Percentiles rank a stretch among this genome's conserved stretches.
These are phyloP conservation scores for Penicillium digitatum DNA, from an alignment of 2,329 filamentous ascomycete species.

Conservation along the genomic window DNA sequence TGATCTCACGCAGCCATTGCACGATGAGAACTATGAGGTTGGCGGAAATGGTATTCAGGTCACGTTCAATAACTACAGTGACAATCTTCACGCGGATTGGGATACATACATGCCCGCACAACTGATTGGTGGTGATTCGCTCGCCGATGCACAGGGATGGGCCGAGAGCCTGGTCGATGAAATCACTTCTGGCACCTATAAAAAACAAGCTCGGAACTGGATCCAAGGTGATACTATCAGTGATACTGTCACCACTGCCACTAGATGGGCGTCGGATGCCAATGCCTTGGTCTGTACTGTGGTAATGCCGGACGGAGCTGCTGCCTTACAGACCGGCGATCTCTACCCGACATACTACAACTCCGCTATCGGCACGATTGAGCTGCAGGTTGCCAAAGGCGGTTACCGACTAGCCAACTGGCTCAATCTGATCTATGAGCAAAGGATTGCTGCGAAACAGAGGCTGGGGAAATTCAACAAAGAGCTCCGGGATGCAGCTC, in stretches of 20 bases:
- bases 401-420: slow-evolving; percentile 64
- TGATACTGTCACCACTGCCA: slow-evolving; percentile 53
- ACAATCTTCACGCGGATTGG: slow-evolving; percentile 71
- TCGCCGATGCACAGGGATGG: slow-evolving; percentile 27
- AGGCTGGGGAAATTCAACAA: slow-evolving; percentile 2
- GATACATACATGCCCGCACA: slow-evolving; percentile 67
- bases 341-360: slow-evolving; percentile 60
- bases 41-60: slow-evolving; percentile 69
- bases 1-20: slow-evolving; percentile 71
- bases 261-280: slow-evolving; percentile 63
- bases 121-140: slow-evolving; percentile 53
- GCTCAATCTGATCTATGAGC: slow-evolving; percentile 20
- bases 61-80: slow-evolving; percentile 52
- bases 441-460: slow-evolving; percentile 14
- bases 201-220: slow-evolving; percentile 52
- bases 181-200: slow-evolving; percentile 42
- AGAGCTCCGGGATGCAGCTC: background rate
- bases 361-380: slow-evolving; percentile 51
- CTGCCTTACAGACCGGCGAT: slow-evolving; percentile 54
- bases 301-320: slow-evolving; percentile 59
- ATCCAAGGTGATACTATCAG: slow-evolving; percentile 54
- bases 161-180: slow-evolving; percentile 21
- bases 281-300: slow-evolving; percentile 64
- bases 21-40: slow-evolving; percentile 55
- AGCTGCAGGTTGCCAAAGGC: slow-evolving; percentile 63